Conservation (phyloP, 495 filamentous ascomycete genomes). For the Apiosordaria backusii region DNA sequence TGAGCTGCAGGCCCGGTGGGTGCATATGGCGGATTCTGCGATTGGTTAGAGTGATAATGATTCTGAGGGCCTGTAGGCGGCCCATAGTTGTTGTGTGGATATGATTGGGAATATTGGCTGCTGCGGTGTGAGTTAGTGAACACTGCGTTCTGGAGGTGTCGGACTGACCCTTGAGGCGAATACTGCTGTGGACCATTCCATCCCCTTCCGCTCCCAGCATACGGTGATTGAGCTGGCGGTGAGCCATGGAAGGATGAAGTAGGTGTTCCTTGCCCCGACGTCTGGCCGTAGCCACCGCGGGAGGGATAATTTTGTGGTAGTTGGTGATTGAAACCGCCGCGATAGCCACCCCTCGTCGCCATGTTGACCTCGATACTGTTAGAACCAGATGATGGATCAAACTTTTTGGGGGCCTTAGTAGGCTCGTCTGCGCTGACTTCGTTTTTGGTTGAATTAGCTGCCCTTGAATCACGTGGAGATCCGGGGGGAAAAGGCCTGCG, state of each 20-base stretch:
- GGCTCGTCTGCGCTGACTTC: conserved; percentile 34
- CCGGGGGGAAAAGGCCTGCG: conserved; percentile 30
- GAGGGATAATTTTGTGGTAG: conserved; percentile 19
- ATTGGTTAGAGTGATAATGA: conserved; percentile 34
- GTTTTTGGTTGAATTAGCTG: conserved; percentile 36
- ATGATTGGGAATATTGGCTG: conserved; percentile 57
- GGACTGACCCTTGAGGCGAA: conserved; percentile 58
- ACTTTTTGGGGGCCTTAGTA: conserved; percentile 17
- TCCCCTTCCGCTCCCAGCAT: conserved; percentile 56
- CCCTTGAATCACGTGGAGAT: conserved; percentile 37
- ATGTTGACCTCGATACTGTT: conserved; percentile 49
- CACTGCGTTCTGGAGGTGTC: conserved; percentile 5
- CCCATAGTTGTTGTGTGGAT: conserved; percentile 52
- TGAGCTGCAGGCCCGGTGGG: conserved; percentile 50
- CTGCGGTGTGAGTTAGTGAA: conserved; percentile 24
- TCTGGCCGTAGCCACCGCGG: conserved; percentile 51
- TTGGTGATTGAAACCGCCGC: conserved; percentile 38
- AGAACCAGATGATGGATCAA: conserved; percentile 42
- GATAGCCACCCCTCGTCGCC: conserved; percentile 39
- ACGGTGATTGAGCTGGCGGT: conserved; percentile 64
- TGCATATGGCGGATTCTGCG: conserved; percentile 49
- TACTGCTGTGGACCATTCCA: conserved; percentile 54
- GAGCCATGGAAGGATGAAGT: conserved; percentile 63
- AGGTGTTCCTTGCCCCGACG: conserved; percentile 57
- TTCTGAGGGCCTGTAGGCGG: conserved; percentile 51